phyloP scores from a whole-genome alignment of 2,329 filamentous ascomycete genomes.

The Aureobasidium subglaciale region DNA sequence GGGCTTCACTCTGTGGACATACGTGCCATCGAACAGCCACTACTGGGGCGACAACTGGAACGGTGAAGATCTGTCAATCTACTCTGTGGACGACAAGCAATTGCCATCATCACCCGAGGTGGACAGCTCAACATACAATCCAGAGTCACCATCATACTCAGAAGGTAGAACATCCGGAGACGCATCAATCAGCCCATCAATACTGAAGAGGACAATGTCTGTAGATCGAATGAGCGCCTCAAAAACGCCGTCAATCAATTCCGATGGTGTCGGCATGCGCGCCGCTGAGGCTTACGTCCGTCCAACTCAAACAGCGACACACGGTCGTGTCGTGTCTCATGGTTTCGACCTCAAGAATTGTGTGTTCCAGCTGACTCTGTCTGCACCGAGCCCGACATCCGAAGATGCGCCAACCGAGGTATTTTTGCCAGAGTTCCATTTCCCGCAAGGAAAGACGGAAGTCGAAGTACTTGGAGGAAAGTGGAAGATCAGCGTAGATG shows the following conservation, averaged over 20 bases:
- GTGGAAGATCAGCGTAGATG: conserved; percentile 75
- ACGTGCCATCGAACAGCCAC: conserved; percentile 67
- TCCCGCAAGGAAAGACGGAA: conserved; percentile 63
- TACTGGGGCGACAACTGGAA: conserved; percentile 93
- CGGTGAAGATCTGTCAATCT: conserved; percentile 90
- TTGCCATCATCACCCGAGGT: conserved; percentile 40
- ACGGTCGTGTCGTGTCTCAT: conserved; percentile 62
- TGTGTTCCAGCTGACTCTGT: conserved; percentile 65
- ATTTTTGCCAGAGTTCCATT: conserved; percentile 88
- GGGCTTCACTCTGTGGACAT: conserved; percentile 86
- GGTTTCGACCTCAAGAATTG: conserved; percentile 78
- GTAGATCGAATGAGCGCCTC: conserved; percentile 40
- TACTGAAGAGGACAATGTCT: conserved; percentile 66
- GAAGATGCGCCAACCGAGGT: conserved; percentile 69
- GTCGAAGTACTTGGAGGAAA: conserved; percentile 79
- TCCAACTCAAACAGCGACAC: conserved; percentile 69
- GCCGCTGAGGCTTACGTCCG: conserved; percentile 91
- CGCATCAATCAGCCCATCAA: conserved; percentile 61
- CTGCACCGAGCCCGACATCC: conserved; percentile 51
- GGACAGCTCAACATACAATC: conserved; percentile 40
- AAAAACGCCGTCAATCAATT: conserved; percentile 16
- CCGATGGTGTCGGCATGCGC: conserved; percentile 66
- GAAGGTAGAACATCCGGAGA: conserved; percentile 45
- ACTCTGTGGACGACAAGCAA: conserved; percentile 71
- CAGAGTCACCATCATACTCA: conserved; percentile 48